phyloP scores from a whole-genome alignment of 2,329 filamentous ascomycete genomes.

The Xylaria digitata region DNA sequence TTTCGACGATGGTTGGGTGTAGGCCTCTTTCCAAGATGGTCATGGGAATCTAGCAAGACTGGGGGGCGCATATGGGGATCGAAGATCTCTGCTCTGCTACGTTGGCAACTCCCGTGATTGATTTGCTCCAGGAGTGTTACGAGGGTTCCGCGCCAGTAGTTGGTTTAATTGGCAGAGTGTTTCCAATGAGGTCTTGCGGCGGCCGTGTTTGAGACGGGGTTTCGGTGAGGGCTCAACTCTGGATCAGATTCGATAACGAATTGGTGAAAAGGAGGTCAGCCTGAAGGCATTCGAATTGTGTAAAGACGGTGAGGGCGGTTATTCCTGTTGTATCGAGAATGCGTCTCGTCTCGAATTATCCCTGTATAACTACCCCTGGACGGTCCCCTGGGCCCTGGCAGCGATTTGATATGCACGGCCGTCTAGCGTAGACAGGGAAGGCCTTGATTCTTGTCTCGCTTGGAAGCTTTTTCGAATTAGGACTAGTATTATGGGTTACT shows the following conservation, averaged over 20 bases:
- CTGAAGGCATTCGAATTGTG: slow-evolving; percentile 44
- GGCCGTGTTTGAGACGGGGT: slow-evolving; percentile 21
- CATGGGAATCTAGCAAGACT: slow-evolving; percentile 18
- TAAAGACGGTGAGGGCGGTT: slow-evolving; percentile 49
- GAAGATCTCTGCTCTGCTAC: slow-evolving; percentile 30
- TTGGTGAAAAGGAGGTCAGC: slow-evolving; percentile 47
- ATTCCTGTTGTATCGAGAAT: slow-evolving; percentile 53
- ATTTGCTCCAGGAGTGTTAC: slow-evolving; percentile 29
- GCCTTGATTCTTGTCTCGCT: slow-evolving; percentile 40
- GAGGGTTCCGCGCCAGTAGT: slow-evolving; percentile 28
- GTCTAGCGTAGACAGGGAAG: slow-evolving; percentile 36
- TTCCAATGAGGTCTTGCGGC: slow-evolving; percentile 16
- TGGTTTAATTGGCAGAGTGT: slow-evolving; percentile 31
- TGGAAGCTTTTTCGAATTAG: slow-evolving; percentile 40
- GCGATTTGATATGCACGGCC: slow-evolving; percentile 46
- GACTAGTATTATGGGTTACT: slow-evolving; percentile 34
- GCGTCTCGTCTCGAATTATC: slow-evolving; percentile 51
- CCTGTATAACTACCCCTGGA: slow-evolving; percentile 42
- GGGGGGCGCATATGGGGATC: slow-evolving; percentile 22
- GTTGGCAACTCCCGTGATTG: slow-evolving; percentile 30
- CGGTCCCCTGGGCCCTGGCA: slow-evolving; percentile 38
- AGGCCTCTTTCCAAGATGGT: slow-evolving; percentile 18
- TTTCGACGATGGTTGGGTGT: slow-evolving; percentile 8
- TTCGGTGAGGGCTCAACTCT: slow-evolving; percentile 25
- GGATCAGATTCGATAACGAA: slow-evolving; percentile 29